A percentile compares a stretch with the other conserved stretches of the same genome.
These are phyloP conservation scores for Xylaria bambusicola DNA, from an alignment of 495 filamentous ascomycete genomes.

Conservation along the genomic window DNA sequence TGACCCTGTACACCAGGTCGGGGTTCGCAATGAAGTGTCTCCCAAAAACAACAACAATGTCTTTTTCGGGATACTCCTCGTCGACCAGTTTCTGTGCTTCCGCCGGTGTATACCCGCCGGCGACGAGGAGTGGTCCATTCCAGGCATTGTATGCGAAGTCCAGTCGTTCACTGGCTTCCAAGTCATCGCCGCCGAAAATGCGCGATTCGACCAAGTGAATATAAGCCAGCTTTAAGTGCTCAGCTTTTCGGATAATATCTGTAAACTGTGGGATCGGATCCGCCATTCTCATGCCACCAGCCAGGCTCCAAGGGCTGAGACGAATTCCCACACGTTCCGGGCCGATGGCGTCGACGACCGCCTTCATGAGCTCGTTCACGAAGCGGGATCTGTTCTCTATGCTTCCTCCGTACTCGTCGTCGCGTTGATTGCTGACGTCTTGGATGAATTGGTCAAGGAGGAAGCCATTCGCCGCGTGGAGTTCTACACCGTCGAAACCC, in stretches of 20 bases:
- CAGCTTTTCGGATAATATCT: conserved; percentile 51
- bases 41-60: conserved; percentile 57
- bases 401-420: conserved; percentile 66
- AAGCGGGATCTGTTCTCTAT: conserved; percentile 69
- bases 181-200: background rate
- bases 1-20: conserved; percentile 62
- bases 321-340: conserved; percentile 62
- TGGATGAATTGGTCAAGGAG: conserved; percentile 72
- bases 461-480: conserved; percentile 73
- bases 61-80: conserved; percentile 49
- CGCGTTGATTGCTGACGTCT: conserved; percentile 60
- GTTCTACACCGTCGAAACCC: conserved; percentile 76
- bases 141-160: conserved; percentile 28
- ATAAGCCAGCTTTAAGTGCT: conserved; percentile 59
- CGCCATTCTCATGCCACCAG: conserved; percentile 58
- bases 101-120: conserved; percentile 25
- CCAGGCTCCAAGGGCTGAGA: conserved; percentile 60
- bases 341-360: conserved; percentile 61
- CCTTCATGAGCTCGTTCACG: conserved; percentile 54
- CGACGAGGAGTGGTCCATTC: conserved; percentile 30
- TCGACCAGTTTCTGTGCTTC: conserved; percentile 49
- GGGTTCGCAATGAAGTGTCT: conserved; percentile 66
- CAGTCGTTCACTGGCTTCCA: conserved; percentile 16
- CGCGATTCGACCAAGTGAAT: conserved; percentile 62
- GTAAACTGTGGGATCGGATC: conserved; percentile 61